A percentile compares a stretch with the other conserved stretches of the same genome.
Evolutionary conservation across 2,329 filamentous ascomycete genomes (phyloP).

Genomic region (Paraconiothyrium sp.): DNA sequence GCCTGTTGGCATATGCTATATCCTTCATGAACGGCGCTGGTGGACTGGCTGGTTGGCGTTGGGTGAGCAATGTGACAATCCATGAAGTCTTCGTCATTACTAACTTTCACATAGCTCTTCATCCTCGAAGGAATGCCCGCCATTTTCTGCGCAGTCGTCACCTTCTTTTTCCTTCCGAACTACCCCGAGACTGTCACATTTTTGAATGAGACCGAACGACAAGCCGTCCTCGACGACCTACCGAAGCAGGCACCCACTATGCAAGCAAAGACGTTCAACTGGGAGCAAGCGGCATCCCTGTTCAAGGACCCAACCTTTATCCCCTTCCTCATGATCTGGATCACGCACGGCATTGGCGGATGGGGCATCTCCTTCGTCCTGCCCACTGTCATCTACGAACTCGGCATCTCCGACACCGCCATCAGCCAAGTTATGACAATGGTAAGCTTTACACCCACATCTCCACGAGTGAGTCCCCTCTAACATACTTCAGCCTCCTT

Average conservation of each 20-base stretch:
- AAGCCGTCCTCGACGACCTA: slow-evolving; percentile 28
- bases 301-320: slow-evolving; percentile 33
- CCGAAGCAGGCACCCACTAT: slow-evolving; percentile 34
- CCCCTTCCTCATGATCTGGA: slow-evolving; percentile 37
- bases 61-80: slow-evolving; percentile 27
- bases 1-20: slow-evolving; percentile 66
- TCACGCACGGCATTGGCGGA: slow-evolving; percentile 33
- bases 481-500: slow-evolving; percentile 26
- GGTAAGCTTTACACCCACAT: slow-evolving; percentile 25
- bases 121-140: slow-evolving; percentile 35
- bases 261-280: slow-evolving; percentile 34
- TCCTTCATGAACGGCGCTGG: slow-evolving; percentile 66
- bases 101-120: slow-evolving; percentile 26
- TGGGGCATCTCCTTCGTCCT: slow-evolving; percentile 37
- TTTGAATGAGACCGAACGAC: slow-evolving; percentile 27
- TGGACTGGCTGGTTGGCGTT: slow-evolving; percentile 47
- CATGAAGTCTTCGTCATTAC: not conserved
- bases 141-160: slow-evolving; percentile 27
- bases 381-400: slow-evolving; percentile 43
- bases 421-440: slow-evolving; percentile 36
- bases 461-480: not conserved
- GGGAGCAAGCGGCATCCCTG: slow-evolving; percentile 26
- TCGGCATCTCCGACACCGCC: slow-evolving; percentile 56
- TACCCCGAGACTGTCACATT: slow-evolving; percentile 32
- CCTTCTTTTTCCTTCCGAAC: slow-evolving; percentile 32